Evolutionary conservation across 768 basidiomycete genomes (phyloP).

Genomic region (Russula sp.): DNA sequence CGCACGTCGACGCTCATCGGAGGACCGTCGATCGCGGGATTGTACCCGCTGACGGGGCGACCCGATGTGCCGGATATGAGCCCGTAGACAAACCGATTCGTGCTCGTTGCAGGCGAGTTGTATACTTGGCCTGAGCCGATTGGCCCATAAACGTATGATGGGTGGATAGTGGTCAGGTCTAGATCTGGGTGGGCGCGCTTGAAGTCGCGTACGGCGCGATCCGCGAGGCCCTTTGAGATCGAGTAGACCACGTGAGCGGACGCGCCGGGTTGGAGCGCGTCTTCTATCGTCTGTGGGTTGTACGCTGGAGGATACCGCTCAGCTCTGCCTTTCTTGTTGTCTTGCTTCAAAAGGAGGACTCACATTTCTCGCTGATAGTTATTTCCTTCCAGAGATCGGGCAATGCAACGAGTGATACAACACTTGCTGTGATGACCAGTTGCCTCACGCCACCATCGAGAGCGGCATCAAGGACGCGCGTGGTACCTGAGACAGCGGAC

Average conservation of each 20-base stretch:
- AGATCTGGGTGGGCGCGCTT: conserved; percentile 32
- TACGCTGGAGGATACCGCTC: conserved; percentile 37
- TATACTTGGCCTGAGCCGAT: conserved; percentile 29
- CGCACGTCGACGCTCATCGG: conserved; percentile 36
- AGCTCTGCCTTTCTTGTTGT: no score
- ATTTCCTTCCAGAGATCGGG: conserved; percentile 7
- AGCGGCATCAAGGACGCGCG: conserved; percentile 24
- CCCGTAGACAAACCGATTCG: conserved; percentile 33
- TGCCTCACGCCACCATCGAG: conserved; percentile 14
- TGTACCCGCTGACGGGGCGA: conserved; percentile 26
- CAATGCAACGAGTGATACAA: background rate
- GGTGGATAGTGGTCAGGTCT: conserved; percentile 35
- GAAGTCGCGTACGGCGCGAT: conserved; percentile 33
- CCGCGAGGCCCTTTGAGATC: conserved; percentile 40
- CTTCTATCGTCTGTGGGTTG: conserved; percentile 36
- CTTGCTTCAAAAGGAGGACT: no score
- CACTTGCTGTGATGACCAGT: conserved; percentile 24
- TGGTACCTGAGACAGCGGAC: conserved; percentile 25
- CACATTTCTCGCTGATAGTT: conserved; percentile 13
- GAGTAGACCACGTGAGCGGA: conserved; percentile 37
- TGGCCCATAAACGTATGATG: conserved; percentile 36
- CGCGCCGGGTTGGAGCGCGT: conserved; percentile 33
- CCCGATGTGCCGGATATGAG: conserved; percentile 30
- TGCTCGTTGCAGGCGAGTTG: conserved; percentile 23
- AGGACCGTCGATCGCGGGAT: conserved; percentile 16